Conservation (phyloP, 1,139 yeast genomes). For the Kodamaea sp. region DNA sequence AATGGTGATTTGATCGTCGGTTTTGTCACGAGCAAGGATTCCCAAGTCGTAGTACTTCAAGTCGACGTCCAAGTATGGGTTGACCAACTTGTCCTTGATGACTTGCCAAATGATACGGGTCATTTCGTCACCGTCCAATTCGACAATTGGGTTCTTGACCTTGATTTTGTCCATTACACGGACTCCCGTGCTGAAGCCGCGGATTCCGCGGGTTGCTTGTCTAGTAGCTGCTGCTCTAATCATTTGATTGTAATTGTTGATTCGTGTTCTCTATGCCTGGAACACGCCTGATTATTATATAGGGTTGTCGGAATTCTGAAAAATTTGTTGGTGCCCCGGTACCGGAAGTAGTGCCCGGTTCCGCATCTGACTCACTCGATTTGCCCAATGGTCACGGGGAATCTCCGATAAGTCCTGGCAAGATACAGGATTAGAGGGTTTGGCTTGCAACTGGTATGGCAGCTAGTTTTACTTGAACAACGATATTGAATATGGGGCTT, state of each 20-base stretch:
- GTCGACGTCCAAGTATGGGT: constrained; percentile 84
- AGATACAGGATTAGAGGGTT: too few species aligned
- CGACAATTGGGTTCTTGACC: constrained; percentile 88
- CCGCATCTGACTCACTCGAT: constrained; percentile 6
- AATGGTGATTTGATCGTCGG: constrained; percentile 82
- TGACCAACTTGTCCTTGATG: constrained; percentile 77
- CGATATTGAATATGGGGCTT: too few species aligned
- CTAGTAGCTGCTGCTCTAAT: constrained; percentile 9
- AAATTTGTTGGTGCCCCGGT: constrained; percentile 6
- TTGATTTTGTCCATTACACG: constrained; percentile 56
- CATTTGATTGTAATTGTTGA: too few species aligned
- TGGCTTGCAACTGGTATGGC: too few species aligned
- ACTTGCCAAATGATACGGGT: constrained; percentile 89
- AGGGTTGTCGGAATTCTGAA: not conserved
- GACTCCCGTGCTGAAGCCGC: constrained; percentile 24
- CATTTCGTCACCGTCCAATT: constrained; percentile 97
- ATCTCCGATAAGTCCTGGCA: too few species aligned
- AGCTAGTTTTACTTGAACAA: too few species aligned
- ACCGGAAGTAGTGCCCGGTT: constrained; percentile 6
- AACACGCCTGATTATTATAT: constrained; percentile 1
- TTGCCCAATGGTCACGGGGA: constrained; percentile 3
- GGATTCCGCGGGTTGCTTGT: constrained; percentile 12
- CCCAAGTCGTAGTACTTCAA: constrained; percentile 91
- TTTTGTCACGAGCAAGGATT: constrained; percentile 79
- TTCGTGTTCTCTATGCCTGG: too few species aligned